Evolutionary conservation across 257 asterid genomes (phyloP).

Genomic region (Nicotiana undulata): DNA sequence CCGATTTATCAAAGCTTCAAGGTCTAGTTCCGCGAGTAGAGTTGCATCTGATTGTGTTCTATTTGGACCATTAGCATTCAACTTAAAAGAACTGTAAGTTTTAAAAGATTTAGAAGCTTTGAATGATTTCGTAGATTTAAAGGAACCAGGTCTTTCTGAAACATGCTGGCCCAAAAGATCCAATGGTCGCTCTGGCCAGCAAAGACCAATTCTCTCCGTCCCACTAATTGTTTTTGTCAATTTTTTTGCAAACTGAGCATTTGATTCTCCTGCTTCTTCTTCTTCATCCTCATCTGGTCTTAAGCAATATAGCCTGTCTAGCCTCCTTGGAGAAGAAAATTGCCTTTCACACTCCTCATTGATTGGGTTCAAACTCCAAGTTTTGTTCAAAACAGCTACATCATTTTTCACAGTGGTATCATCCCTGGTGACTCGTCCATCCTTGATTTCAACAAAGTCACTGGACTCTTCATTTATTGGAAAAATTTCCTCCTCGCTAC

Average conservation of each 20-base stretch:
- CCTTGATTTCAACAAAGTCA: slow-evolving; percentile 21
- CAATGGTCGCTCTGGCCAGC: slow-evolving; percentile 96
- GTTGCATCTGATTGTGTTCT: slow-evolving; percentile 33
- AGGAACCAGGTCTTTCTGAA: slow-evolving; percentile 50
- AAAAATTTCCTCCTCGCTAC: slow-evolving; percentile 61
- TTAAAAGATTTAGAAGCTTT: slow-evolving; percentile 45
- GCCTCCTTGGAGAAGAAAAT: slow-evolving; percentile 40
- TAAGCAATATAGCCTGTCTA: slow-evolving; percentile 48
- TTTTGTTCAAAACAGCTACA: slow-evolving; percentile 13
- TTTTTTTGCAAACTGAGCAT: slow-evolving; percentile 22
- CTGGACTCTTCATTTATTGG: slow-evolving; percentile 54
- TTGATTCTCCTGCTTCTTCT: slow-evolving; percentile 24
- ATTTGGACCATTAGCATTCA: slow-evolving; percentile 17
- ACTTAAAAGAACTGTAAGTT: slow-evolving; percentile 52
- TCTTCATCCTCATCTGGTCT: slow-evolving; percentile 37
- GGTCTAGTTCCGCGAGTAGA: slow-evolving; percentile 56
- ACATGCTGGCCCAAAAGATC: slow-evolving; percentile 49
- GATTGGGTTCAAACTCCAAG: slow-evolving; percentile 10
- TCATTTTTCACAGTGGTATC: slow-evolving; percentile 10
- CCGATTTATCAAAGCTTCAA: slow-evolving; percentile 58
- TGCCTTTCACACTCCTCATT: slow-evolving; percentile 30
- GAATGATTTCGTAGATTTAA: slow-evolving; percentile 34
- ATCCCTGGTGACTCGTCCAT: slow-evolving; percentile 15
- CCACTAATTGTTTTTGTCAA: slow-evolving; percentile 52
- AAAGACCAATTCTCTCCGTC: slow-evolving; percentile 70